Conservation (phyloP, 306 rosid genomes). For the Calophaca sinica region DNA sequence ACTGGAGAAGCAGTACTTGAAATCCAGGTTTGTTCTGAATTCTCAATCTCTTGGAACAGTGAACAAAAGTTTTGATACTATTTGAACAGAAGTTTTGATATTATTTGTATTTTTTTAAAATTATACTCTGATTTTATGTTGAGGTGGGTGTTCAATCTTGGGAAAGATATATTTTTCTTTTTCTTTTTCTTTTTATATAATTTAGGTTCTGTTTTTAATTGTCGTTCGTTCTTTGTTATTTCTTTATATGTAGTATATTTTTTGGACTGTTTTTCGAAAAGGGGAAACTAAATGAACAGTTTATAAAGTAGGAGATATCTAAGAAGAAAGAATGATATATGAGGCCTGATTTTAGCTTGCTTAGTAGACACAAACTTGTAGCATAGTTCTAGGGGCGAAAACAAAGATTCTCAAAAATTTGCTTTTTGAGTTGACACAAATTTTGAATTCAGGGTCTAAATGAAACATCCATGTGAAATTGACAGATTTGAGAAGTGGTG, state of each 20-base stretch:
- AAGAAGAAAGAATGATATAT: neutral
- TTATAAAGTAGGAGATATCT: neutral
- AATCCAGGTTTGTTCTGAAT: conserved; percentile 75
- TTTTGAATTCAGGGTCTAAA: neutral
- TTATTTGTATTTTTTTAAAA: neutral
- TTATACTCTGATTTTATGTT: conserved; percentile 15
- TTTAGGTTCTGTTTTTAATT: too few species aligned
- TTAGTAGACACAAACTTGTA: too few species aligned
- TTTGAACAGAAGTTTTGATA: conserved; percentile 16
- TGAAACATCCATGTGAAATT: conserved; percentile 13
- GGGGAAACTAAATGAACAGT: neutral
- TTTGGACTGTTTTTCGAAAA: conserved; percentile 5
- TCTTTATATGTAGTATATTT: neutral
- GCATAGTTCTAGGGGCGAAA: conserved; percentile 20
- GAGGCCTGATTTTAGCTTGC: conserved; percentile 16
- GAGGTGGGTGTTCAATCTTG: conserved; percentile 4
- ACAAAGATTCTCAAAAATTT: too few species aligned
- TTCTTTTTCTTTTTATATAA: too few species aligned
- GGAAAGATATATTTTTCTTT: conserved; percentile 1
- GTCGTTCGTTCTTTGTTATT: neutral
- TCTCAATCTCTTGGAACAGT: conserved; percentile 30
- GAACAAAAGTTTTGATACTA: conserved; percentile 18
- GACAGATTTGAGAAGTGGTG: neutral
- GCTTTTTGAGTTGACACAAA: neutral
- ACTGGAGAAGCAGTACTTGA: conserved; percentile 99